phyloP scores from a whole-genome alignment of 2,329 filamentous ascomycete genomes.

The Niveomyces coronatus region DNA sequence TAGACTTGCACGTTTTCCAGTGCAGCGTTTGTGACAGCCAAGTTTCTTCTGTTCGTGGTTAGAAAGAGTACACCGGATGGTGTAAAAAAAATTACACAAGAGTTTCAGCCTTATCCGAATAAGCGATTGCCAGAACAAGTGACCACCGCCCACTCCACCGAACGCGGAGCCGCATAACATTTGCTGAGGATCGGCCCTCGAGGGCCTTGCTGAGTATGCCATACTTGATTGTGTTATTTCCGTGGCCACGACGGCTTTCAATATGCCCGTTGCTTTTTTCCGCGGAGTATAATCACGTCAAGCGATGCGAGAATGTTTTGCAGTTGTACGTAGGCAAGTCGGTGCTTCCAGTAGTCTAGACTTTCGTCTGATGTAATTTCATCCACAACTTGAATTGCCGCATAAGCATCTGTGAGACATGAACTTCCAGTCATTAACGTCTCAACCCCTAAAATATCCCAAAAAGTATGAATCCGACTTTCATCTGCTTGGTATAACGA shows the following conservation, averaged over 20 bases:
- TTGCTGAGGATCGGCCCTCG: neutral
- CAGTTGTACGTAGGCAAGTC: slow-evolving; percentile 1
- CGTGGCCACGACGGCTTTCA: neutral
- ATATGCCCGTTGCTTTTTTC: neutral
- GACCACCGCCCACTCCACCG: neutral
- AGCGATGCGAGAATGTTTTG: neutral
- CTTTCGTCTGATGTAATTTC: slow-evolving; percentile 3
- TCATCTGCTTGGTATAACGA: neutral
- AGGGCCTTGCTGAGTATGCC: neutral
- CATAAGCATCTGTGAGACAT: neutral
- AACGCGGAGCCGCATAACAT: neutral
- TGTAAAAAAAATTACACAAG: neutral
- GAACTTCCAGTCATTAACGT: neutral
- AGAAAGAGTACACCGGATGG: neutral
- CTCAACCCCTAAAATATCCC: neutral
- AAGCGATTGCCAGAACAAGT: neutral
- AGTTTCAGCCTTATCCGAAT: neutral
- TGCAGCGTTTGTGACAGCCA: neutral
- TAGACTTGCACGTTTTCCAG: neutral
- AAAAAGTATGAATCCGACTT: neutral
- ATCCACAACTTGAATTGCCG: neutral
- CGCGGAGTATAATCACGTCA: neutral
- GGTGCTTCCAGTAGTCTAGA: slow-evolving; percentile 2
- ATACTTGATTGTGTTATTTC: neutral
- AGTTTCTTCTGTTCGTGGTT: neutral